Conservation (phyloP, 2,329 filamentous ascomycete genomes). For the Cladobotryum protrusum region DNA sequence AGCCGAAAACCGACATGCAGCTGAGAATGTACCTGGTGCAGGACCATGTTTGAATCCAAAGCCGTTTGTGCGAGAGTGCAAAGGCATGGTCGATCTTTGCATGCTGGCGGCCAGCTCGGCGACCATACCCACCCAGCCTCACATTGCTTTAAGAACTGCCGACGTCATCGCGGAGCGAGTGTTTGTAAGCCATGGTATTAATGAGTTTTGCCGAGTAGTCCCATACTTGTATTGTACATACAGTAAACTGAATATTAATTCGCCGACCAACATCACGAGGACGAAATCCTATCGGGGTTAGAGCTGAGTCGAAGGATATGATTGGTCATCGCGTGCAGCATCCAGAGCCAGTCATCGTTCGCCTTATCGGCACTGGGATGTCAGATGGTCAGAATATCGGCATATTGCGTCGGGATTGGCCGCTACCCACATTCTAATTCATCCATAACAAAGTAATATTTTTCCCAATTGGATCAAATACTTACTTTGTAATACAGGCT, state of each 20-base stretch:
- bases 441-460: not conserved
- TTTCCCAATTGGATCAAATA: conserved; percentile 6
- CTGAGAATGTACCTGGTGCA: no score
- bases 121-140: not conserved
- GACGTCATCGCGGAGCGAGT: no score
- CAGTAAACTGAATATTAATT: not conserved
- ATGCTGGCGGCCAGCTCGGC: not conserved
- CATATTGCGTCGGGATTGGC: conserved; percentile 10
- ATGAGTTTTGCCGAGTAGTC: no score
- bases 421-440: conserved; percentile 1
- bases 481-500: not conserved
- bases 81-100: not conserved
- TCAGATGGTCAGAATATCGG: not conserved
- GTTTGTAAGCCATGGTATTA: no score
- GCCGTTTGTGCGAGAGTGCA: no score
- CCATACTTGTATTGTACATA: not conserved
- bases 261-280: conserved; percentile 4
- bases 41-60: no score
- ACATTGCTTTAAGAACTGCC: no score
- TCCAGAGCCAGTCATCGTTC: conserved; percentile 7
- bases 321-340: conserved; percentile 8
- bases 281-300: not conserved
- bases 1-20: no score
- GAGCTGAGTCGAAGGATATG: not conserved
- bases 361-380: conserved; percentile 5